Evolutionary conservation across 169 alveolate species (phyloP).

Genomic region (Theileria orientalis): DNA sequence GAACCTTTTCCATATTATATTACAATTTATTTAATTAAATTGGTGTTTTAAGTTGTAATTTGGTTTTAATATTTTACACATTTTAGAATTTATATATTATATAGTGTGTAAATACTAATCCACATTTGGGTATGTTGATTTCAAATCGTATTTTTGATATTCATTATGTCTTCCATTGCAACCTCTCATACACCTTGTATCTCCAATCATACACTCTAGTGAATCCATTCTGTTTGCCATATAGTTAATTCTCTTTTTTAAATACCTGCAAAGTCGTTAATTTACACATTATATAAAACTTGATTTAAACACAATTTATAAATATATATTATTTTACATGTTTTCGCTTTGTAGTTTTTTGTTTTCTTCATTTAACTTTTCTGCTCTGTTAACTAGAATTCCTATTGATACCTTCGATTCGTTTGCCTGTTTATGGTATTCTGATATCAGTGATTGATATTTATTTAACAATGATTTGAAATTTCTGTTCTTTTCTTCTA

Average conservation of each 20-base stretch:
- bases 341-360: constrained; percentile 13
- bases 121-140: too few species aligned
- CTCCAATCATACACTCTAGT: not conserved
- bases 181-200: not conserved
- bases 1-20: constrained; percentile 38
- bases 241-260: constrained; percentile 4
- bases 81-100: too few species aligned
- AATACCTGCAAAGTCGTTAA: not conserved
- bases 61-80: not conserved
- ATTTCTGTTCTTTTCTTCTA: constrained; percentile 21
- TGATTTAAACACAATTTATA: not conserved
- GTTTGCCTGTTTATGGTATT: constrained; percentile 36
- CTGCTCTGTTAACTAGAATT: constrained; percentile 20
- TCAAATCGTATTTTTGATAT: too few species aligned
- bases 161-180: not conserved
- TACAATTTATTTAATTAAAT: not conserved
- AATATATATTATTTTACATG: not conserved
- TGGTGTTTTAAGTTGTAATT: too few species aligned
- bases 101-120: too few species aligned
- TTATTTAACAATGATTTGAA: constrained; percentile 46
- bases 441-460: constrained; percentile 44
- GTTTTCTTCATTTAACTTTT: constrained; percentile 29
- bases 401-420: constrained; percentile 8
- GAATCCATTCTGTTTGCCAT: constrained; percentile 11
- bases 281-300: not conserved